Evolutionary conservation across 345 rosid species (phyloP), one percentile per base, ranked within the genome.

Genomic region (Carallia pectinifolia): DNA sequence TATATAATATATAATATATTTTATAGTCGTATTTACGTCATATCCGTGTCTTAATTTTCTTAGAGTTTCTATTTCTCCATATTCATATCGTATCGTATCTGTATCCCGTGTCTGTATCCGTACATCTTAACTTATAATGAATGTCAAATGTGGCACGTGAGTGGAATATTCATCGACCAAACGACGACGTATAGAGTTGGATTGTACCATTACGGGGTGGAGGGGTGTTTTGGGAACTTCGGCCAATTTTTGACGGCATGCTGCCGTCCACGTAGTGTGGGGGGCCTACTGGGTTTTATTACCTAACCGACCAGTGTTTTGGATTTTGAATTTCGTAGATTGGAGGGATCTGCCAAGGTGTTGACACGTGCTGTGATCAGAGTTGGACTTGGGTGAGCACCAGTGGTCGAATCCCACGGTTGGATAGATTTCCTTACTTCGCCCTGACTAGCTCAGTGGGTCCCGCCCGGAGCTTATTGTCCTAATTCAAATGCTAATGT

Each of bases 241-340:
- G 16, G 2, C 6, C 59, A 23, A 55, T 55, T 10, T 23, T 40
- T 40, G 13, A 8, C 50, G 10, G 10, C 50, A 12, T 44, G 3
- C 50, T 13, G 50, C 50, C 50, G 13, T 40, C 15, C 48, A 40
- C 13, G 58, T 58, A 7, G 58, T 17, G 39, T 17, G 39, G 67
- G 68, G 58, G 68, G 58, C 68, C 58, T 23, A 48, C 33, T 17
- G 31, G 16, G 31, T 68, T 58, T 50, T 71, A 5, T 18, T 40
- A 38, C 7, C 55, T 17, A 18, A 63, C 59, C 39, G 2, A 62
- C 30, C 16, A 6, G n/a, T 3, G 7, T 59, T 47, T 29, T 19
- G 19, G 19, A 53, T 81, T 23, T 78, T 71, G 60, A 78, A 81
- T 50, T 72, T 72, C 75, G 70, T 62, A 33, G 50, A 55, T 55